Evolutionary conservation across 352 stramenopile genomes (phyloP), one percentile per base, ranked within the genome.

Genomic region (Pythium myriotylum): DNA sequence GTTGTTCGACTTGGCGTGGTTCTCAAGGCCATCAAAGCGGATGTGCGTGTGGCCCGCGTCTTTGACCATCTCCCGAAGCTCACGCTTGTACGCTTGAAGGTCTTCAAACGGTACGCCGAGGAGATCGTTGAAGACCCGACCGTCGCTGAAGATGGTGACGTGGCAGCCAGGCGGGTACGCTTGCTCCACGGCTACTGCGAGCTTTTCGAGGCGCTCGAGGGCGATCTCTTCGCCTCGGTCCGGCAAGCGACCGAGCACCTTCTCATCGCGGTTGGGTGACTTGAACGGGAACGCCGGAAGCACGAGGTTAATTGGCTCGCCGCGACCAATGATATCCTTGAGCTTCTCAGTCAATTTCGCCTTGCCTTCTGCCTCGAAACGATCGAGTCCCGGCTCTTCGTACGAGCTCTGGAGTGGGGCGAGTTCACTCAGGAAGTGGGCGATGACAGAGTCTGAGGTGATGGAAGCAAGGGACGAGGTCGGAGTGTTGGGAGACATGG

Each of bases 211-310:
- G 9, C 46, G 55, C 42, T 62, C 42, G 20, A 62, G 20, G 13
- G 42, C 55, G 32, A 62, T 24, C 49, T 62, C 55, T 55, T 62
- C 55, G 12, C 42, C 55, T 22, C 55, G 55, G 49, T 62, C 55
- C 29, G 55, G 55, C 2, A 62, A 37, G 14, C 20, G 19, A 29
- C 55, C 55, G 6, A 62, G 55, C 23, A 52, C 43, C 22, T 62
- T 62, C 1, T 43, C 49, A 17, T 24, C 32, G 5, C 22, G 17
- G 49, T 62, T 62, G 45, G 55, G 55, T 24, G 55, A 62, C 49
- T 62, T 62, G 46, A 55, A 43, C n/a, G 55, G 41, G 37, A 62
- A 62, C 23, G 42, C 55, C 49, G 55, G 55, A 10, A 62, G 41
- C 55, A 62, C 55, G 41, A 62, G 27, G 22, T 42, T 55, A 23